Evolutionary conservation across 345 rosid genomes (phyloP), one percentile per base, ranked within the genome.

Genomic region (Psidium friedrichsthalianum): DNA sequence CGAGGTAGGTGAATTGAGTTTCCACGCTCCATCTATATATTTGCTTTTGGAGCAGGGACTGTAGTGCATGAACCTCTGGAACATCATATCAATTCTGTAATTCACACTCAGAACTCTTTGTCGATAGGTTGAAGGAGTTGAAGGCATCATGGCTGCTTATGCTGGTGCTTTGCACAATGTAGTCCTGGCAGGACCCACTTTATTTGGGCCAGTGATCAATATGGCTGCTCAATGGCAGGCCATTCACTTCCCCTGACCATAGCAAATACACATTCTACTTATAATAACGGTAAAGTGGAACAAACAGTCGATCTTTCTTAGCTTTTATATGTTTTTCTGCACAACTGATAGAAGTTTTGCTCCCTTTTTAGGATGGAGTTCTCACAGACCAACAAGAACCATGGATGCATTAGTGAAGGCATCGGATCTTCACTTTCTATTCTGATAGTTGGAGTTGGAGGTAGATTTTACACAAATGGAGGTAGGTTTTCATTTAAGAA

Each of bases 101-200:
- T 32, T n/a, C 25, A 6, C 3, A 15, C 6, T 57, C 51, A 8
- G 32, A 58, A 80, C 16, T 76, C 69, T 42, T 18, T 82, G 15
- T 78, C 83, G 85, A 86, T 84, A 96, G 99, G 98, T 95, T 85
- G 97, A 90, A 58, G 98, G 98, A 82, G 91, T 95, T 87, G 92
- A 92, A 86, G 98, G 99, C 87, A 93, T 96, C 87, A 93, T 96
- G 97, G 42, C 91, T 84, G 95, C 98, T 86, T 96, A 96, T 87
- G 86, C 90, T 61, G 91, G 92, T 87, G 98, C 98, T 51, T 97
- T 97, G 87, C 91, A 84, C 83, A 97, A 94, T 85, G 96, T 97
- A 40, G 92, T 96, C 86, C 94, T 97, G 59, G 99, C 99, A 2
- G 98, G 99, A 78, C 99, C 99, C 47, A 97, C 98, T 51, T 93